Conservation (phyloP, 345 rosid genomes). For the Camelina neglecta region DNA sequence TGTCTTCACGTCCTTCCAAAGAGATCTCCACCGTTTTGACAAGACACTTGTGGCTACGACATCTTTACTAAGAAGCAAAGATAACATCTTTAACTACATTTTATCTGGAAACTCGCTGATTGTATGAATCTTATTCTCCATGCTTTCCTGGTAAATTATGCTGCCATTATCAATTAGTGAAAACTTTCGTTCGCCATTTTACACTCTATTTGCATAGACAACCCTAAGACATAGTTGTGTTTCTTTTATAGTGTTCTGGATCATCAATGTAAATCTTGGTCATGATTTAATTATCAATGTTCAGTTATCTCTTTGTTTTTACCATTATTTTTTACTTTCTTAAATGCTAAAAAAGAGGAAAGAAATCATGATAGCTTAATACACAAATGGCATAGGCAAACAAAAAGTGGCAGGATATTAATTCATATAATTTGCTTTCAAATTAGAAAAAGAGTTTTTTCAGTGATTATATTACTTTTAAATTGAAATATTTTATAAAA, state of each 20-base stretch:
- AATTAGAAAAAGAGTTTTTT: no score
- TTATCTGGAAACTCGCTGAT: slow-evolving; percentile 25
- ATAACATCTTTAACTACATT: slow-evolving; percentile 9
- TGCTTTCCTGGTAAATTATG: background rate
- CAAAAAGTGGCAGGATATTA: no score
- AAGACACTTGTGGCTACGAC: slow-evolving; percentile 7
- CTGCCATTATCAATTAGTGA: no score
- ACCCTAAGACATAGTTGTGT: background rate
- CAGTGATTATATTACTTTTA: no score
- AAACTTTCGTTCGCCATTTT: background rate
- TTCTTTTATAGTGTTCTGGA: background rate
- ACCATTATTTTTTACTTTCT: background rate
- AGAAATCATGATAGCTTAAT: no score
- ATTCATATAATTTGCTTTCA: no score
- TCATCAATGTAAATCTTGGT: background rate
- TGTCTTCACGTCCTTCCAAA: slow-evolving; percentile 9
- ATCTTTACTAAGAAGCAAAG: background rate
- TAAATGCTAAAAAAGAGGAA: no score
- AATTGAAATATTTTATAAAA: no score
- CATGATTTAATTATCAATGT: background rate
- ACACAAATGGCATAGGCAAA: no score
- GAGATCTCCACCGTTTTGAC: slow-evolving; percentile 15
- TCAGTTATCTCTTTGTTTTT: background rate
- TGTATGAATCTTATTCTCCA: background rate
- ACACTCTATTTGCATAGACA: background rate